Evolutionary conservation across 1,284 basidiomycete species (phyloP).

Genomic region (Trichosporon inkin): DNA sequence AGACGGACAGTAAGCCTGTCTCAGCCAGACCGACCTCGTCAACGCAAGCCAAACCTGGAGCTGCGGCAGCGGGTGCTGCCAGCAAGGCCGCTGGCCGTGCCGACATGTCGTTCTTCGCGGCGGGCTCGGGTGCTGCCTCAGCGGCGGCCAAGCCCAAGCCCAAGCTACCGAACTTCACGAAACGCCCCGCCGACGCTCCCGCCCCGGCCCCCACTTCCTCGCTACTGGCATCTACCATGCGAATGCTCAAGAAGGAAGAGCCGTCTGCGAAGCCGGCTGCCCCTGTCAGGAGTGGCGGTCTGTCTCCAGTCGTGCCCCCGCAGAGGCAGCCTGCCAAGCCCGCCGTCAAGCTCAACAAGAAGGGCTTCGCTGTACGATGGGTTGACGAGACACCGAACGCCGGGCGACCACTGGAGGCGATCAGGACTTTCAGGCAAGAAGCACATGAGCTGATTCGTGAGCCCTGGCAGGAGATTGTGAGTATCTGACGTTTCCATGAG

Average conservation of each 20-base stretch:
- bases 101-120: conserved; percentile 39
- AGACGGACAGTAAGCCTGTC: background rate
- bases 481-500: background rate
- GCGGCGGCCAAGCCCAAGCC: conserved; percentile 25
- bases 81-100: conserved; percentile 5
- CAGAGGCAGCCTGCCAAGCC: background rate
- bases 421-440: conserved; percentile 33
- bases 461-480: conserved; percentile 26
- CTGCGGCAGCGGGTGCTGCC: conserved; percentile 1
- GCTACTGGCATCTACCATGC: conserved; percentile 15
- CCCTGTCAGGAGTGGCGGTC: background rate
- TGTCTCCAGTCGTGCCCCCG: background rate
- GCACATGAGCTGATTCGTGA: conserved; percentile 33
- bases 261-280: conserved; percentile 9
- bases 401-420: conserved; percentile 27
- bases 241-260: conserved; percentile 17
- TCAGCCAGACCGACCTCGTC: background rate
- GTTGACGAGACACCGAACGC: conserved; percentile 27
- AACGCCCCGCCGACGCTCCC: conserved; percentile 13
- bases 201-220: background rate
- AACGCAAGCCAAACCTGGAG: background rate
- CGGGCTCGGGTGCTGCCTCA: conserved; percentile 16
- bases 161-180: conserved; percentile 30
- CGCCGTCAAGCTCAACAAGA: conserved; percentile 33
- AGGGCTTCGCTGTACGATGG: conserved; percentile 35